Evolutionary conservation across 1,139 yeast genomes (phyloP), one percentile per base, ranked within the genome.

Genomic region (Chernovozyma aurita): DNA sequence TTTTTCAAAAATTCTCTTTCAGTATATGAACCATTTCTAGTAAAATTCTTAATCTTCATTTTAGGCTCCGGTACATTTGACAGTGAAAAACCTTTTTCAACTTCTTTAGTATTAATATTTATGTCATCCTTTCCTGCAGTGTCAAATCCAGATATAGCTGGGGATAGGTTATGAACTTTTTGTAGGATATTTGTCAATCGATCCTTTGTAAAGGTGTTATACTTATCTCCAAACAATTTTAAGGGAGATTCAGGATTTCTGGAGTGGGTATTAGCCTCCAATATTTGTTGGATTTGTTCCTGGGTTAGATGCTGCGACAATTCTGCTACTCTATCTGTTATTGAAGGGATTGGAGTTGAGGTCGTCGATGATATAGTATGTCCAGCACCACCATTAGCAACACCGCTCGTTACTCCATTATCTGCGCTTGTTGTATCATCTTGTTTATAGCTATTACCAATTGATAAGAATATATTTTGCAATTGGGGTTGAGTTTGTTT

Each of bases 131-230:
- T 20, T 24, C 3, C 13, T 22, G 8, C 17, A 32, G 11, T n/a
- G 5, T 15, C n/a, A 32, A 8, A 9, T 3, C 18, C 18, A 17
- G 17, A 17, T 18, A 28, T 14, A 6, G 36, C 36, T 20, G 43
- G 37, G 8, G 59, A 43, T 21, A 41, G 44, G 15, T 55, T 50
- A 31, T 59, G 55, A 32, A 62, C 48, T 26, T 58, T 58, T 24
- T 55, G 52, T 28, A 65, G 39, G 4, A 67, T 44, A 15, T 61
- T 68, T 35, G 49, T 59, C 29, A 70, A 53, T 37, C 58, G 57
- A 3, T 61, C 65, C 37, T 63, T 65, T 2, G 75, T 70, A 38
- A 55, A 70, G 0, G 76, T 70, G 43, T 70, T 65, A 42, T 68
- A 68, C 25, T 62, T 55, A 29, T 57, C 61, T 6, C 61, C 59